Base-by-base conservation (phyloP, 2,329 filamentous ascomycete genomes). In the Fusarium mexicanum region DNA sequence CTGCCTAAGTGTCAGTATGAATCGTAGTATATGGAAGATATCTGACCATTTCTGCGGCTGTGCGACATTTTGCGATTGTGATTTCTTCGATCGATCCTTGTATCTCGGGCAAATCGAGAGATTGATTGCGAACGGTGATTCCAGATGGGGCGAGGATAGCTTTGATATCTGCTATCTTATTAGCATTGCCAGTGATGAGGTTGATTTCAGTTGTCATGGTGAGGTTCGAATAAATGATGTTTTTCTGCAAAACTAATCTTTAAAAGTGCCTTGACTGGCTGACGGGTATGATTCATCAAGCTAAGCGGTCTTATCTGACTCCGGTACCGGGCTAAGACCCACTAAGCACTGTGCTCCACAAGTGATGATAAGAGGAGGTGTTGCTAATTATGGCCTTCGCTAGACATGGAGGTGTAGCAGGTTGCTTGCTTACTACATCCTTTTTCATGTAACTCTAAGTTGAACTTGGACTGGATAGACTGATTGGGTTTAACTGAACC, bases 51-150 rank as follows among this genome's bases (percentile, higher is more conserved):
- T 60, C 57, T 20, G 57, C 43, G 1, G 43, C 57, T 60, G 4
- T 24, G 33, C 17, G 43, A 60, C 57, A 60, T 60, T 60, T 60
- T 16, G 33, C 43, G 9, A 51, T 24, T 14, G 57, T 51, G 26
- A 60, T 60, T 20, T 51, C 57, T 24, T 60, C 57, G 24, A 60
- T 51, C 3, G 43, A 51, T 10, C 57, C 57, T 26, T 60, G 57
- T 38, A 51, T 60, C n/a, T 51, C 57, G 2, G 43, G 43, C 22
- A 60, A 4, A 24, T 60, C 57, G 5, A 60, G 43, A 13, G 33
- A 35, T 24, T 51, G 43, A 35, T 31, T 51, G 22, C 10, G 24
- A 20, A 60, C 43, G 7, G 17, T 12, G 1, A 51, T 31, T 16
- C 33, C 44, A 3, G 22, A 3, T 1, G 24, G 44, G 5, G 16